Conservation (phyloP, 2,329 filamentous ascomycete species). For the Purpureocillium lavendulum region DNA sequence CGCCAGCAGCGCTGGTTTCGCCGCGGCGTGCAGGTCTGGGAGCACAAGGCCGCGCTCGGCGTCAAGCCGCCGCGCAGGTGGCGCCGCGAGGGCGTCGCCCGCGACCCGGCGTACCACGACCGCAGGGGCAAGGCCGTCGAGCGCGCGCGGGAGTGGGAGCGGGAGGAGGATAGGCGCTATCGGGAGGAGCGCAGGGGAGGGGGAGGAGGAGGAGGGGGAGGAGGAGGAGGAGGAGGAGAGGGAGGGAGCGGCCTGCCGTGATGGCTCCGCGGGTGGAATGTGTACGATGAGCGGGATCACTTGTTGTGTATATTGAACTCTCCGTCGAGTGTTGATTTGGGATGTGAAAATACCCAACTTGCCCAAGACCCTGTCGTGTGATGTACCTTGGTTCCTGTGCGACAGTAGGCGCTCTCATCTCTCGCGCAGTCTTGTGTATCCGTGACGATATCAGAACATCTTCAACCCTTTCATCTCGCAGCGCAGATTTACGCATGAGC, state of each 20-base stretch:
- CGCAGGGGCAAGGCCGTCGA: constrained; percentile 18
- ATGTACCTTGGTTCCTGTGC: no score
- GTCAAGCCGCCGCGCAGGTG: constrained; percentile 53
- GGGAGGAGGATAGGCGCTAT: constrained; percentile 18
- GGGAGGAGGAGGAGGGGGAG: constrained; percentile 1
- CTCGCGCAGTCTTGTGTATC: no score
- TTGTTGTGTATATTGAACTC: no score
- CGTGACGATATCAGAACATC: no score
- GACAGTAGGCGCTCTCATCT: no score
- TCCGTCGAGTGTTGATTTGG: no score
- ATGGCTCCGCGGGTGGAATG: no score
- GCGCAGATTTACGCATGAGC: no score
- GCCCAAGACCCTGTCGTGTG: background rate
- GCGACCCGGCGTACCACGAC: constrained; percentile 33
- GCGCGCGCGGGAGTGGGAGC: constrained; percentile 18
- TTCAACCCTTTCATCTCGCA: no score
- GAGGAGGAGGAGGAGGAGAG: constrained; percentile 1
- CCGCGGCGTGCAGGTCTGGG: constrained; percentile 52
- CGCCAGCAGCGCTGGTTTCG: constrained; percentile 54
- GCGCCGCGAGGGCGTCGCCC: constrained; percentile 44
- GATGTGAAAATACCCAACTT: no score
- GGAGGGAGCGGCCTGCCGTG: background rate
- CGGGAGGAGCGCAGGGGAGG: constrained; percentile 7
- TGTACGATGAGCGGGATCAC: no score
- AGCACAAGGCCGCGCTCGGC: constrained; percentile 49